A percentile compares a stretch with the other conserved stretches of the same genome.
Conservation (phyloP, 1,284 basidiomycete genomes). For the Puccinia triticina region DNA sequence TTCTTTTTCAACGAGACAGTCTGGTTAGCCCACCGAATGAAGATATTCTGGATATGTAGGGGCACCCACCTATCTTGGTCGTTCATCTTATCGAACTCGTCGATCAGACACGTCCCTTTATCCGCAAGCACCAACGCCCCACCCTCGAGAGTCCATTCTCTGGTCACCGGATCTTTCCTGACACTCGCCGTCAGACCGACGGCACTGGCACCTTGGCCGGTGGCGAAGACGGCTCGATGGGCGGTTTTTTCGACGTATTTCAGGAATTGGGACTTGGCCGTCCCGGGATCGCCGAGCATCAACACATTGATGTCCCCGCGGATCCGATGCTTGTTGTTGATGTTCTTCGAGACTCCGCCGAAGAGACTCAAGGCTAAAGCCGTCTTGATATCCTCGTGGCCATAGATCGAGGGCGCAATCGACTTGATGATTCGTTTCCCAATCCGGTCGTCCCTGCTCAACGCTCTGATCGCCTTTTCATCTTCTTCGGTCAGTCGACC, state of each 20-base stretch:
- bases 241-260: constrained; percentile 97
- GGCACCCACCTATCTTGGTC: constrained; percentile 78
- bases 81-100: constrained; percentile 99
- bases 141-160: constrained; percentile 98
- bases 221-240: constrained; percentile 96
- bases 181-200: constrained; percentile 98
- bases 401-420: constrained; percentile 96
- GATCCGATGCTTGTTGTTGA: constrained; percentile 95
- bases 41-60: background rate
- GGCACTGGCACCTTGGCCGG: constrained; percentile 95
- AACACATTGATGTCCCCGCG: constrained; percentile 98
- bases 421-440: constrained; percentile 93
- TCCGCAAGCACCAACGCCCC: constrained; percentile 99
- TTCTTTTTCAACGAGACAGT: background rate
- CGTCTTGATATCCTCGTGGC: constrained; percentile 98
- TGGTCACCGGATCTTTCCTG: constrained; percentile 85
- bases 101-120: constrained; percentile 97
- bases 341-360: constrained; percentile 93
- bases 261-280: constrained; percentile 93
- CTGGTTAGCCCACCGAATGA: constrained; percentile 65
- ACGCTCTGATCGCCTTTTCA: constrained; percentile 87
- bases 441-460: constrained; percentile 84
- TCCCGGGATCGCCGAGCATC: constrained; percentile 93
- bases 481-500: constrained; percentile 85
- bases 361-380: constrained; percentile 92